Evolutionary conservation across 495 filamentous ascomycete genomes (phyloP), one percentile per base, ranked within the genome.

Genomic region (Aspergillus mulundensis): DNA sequence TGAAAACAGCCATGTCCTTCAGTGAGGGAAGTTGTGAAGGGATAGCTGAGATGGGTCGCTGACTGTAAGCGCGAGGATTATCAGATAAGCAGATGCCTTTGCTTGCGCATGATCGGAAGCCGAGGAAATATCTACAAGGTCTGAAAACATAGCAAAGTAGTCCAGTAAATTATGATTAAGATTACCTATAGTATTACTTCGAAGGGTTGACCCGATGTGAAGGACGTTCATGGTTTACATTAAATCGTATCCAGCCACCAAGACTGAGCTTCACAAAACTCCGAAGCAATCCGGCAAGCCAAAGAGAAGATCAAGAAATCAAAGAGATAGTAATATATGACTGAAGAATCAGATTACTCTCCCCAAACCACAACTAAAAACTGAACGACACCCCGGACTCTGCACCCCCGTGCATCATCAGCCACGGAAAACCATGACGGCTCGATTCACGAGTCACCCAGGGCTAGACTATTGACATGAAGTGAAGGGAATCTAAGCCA

Each of bases 201-300:
- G 56, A 50, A 60, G 56, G 48, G 32, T 53, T 55, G 50, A 28
- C 42, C 39, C 54, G 56, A 57, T 59, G 66, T 66, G 64, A 68
- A 71, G 41, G 40, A 36, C 70, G 62, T 70, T 74, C 70, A 73
- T 72, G 69, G 70, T 68, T 75, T 75, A 75, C 72, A 73, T 75
- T 72, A 71, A 68, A 67, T 75, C 72, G 68, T 73, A 70, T 68
- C 67, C 67, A 73, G 70, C 70, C 63, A 70, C 67, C 70, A 70
- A 71, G 63, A 50, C 20, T 40, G 28, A 62, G 72, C 70, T 71
- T 72, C 70, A 64, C 69, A 50, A 66, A 58, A 60, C 68, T 70
- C 68, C 70, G 65, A 71, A 71, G 72, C 69, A 69, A 70, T 69
- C 66, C 69, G 64, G 65, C 58, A 69, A 70, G 66, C 70, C 61